A percentile compares a stretch with the other conserved stretches of the same genome.
Evolutionary conservation across 805 yeast genomes (phyloP).

Genomic region (Saitoella complicata): DNA sequence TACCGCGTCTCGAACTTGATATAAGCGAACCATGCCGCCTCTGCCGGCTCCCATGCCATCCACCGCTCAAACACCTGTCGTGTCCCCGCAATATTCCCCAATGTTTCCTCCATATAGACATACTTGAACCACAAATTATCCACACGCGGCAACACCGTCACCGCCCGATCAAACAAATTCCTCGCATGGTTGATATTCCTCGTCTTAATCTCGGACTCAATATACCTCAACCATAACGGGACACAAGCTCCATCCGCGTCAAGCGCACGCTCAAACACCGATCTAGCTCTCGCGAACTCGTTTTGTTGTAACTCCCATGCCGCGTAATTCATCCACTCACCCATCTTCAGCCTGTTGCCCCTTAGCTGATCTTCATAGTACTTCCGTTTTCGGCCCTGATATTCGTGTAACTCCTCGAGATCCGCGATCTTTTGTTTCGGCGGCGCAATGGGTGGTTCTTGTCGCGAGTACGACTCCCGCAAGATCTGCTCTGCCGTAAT

Average conservation of each 20-base stretch:
- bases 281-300: conserved; percentile 64
- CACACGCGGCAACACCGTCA: conserved; percentile 54
- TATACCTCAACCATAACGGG: conserved; percentile 74
- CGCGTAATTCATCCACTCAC: conserved; percentile 89
- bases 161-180: conserved; percentile 66
- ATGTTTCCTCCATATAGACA: conserved; percentile 64
- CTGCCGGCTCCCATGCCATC: conserved; percentile 59
- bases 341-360: conserved; percentile 61
- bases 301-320: conserved; percentile 69
- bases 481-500: conserved; percentile 50
- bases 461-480: conserved; percentile 41
- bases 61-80: conserved; percentile 59
- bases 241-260: conserved; percentile 59
- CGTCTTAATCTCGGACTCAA: conserved; percentile 56
- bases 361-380: conserved; percentile 81
- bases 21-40: conserved; percentile 58
- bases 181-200: conserved; percentile 77
- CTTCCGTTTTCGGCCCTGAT: conserved; percentile 57
- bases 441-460: conserved; percentile 25
- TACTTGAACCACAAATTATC: conserved; percentile 80
- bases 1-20: conserved; percentile 58
- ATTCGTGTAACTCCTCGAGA: conserved; percentile 62
- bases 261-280: conserved; percentile 75
- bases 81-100: conserved; percentile 46
- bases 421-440: conserved; percentile 42